Conservation (phyloP, 495 filamentous ascomycete genomes). For the Penicillium manginii region DNA sequence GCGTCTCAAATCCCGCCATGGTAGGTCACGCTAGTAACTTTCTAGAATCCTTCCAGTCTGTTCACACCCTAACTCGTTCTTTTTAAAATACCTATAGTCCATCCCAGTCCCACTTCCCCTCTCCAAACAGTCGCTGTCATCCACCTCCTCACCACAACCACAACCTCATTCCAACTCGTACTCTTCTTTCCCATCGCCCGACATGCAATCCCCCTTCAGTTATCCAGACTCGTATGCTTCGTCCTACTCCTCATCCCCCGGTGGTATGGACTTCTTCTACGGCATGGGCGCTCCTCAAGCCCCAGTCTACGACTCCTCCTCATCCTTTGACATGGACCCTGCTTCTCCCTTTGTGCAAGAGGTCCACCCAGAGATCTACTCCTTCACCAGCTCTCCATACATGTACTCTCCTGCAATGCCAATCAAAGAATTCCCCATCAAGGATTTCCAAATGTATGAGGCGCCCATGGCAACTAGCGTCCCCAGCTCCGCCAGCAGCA, state of each 20-base stretch:
- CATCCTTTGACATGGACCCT: constrained; percentile 25
- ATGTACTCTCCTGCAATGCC: constrained; percentile 12
- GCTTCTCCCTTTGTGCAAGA: constrained; percentile 23
- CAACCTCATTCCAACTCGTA: constrained; percentile 4
- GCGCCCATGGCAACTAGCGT: constrained; percentile 21
- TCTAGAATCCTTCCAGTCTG: constrained; percentile 5
- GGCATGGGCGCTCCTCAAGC: constrained; percentile 13
- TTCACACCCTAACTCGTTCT: not conserved
- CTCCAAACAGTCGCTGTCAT: constrained; percentile 5
- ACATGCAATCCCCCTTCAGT: constrained; percentile 35
- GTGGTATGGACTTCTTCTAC: constrained; percentile 36
- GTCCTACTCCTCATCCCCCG: constrained; percentile 33
- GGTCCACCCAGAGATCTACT: constrained; percentile 25
- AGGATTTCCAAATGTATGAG: constrained; percentile 22
- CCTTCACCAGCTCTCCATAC: constrained; percentile 32
- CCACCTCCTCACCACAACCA: not conserved
- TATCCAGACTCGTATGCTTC: constrained; percentile 30
- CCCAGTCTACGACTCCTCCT: constrained; percentile 27
- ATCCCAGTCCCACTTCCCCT: constrained; percentile 8
- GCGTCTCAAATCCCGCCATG: constrained; percentile 27
- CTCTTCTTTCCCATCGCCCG: constrained; percentile 8
- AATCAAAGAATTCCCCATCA: not conserved
- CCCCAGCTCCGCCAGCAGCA: constrained; percentile 27
- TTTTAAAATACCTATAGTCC: constrained; percentile 2
- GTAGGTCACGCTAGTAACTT: constrained; percentile 19